A percentile compares a stretch with the other conserved stretches of the same genome.
Evolutionary conservation across 805 yeast species (phyloP).

Genomic region (Peterozyma toletana): DNA sequence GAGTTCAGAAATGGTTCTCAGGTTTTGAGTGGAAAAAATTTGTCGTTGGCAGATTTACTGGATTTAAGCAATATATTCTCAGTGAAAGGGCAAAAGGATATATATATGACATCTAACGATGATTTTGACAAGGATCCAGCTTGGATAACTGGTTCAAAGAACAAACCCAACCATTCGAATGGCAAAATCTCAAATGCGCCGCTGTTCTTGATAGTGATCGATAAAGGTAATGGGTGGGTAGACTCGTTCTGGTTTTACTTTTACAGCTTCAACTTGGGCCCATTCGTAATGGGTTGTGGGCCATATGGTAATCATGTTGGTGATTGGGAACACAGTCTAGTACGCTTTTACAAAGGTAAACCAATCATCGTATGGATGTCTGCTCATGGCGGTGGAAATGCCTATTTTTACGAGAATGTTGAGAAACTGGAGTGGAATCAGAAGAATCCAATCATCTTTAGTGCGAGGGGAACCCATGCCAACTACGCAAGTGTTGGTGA

Average conservation of each 20-base stretch:
- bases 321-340: constrained; percentile 95
- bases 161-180: constrained; percentile 61
- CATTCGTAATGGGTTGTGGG: constrained; percentile 95
- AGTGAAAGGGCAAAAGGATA: constrained; percentile 14
- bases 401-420: constrained; percentile 68
- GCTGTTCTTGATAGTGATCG: constrained; percentile 74
- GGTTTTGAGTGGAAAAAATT: constrained; percentile 16
- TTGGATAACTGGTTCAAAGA: constrained; percentile 74
- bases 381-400: constrained; percentile 97
- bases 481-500: constrained; percentile 95
- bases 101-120: constrained; percentile 57
- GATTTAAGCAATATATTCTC: constrained; percentile 24
- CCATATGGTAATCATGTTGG: constrained; percentile 98
- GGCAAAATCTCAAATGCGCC: constrained; percentile 77
- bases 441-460: constrained; percentile 68
- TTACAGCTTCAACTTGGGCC: constrained; percentile 90
- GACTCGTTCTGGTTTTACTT: constrained; percentile 97
- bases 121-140: constrained; percentile 72
- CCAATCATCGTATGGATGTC: constrained; percentile 93
- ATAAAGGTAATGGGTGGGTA: constrained; percentile 90
- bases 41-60: constrained; percentile 24
- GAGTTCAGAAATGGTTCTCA: constrained; percentile 42
- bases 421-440: constrained; percentile 42
- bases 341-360: constrained; percentile 71
- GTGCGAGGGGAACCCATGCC: constrained; percentile 96